Evolutionary conservation across 257 asterid species (phyloP), one percentile per base, ranked within the genome.

Genomic region (Solanum medicagineum): DNA sequence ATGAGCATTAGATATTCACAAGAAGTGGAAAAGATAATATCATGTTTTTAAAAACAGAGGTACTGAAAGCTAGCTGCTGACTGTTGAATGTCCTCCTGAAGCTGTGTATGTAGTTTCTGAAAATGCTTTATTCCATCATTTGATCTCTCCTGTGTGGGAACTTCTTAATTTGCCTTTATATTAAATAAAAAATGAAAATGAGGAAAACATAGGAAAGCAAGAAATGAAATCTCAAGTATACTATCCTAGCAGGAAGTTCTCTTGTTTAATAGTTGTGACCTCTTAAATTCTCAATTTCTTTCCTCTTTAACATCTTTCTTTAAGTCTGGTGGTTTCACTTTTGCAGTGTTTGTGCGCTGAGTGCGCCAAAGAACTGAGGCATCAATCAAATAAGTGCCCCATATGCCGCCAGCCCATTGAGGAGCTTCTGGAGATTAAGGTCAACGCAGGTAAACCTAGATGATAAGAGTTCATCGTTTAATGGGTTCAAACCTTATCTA

Each of bases 351-450:
- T 94, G 95, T 95, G 98, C 89, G 86, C 97, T 17, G 97, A 89
- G 49, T 95, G 98, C 49, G 98, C 98, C 60, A 93, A 95, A 84
- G 94, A 90, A 86, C 82, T 95, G 91, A 95, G 95, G 92, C 90
- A 92, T 86, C 98, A 93, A 85, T 91, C 98, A 69, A 90, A 95
- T 16, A 95, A 93, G 86, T 94, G 98, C 84, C 98, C 98, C 4
- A 94, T 95, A 74, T 95, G 98, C 83, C 93, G 98, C 84, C 98
- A 94, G 86, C 96, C 98, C 62, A 94, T 95, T 24, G 91, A 92
- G 88, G 95, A 94, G 90, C 98, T 95, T 88, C 87, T 95, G 47
- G 98, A 95, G 93, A 93, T 95, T 87, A 95, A 94, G 90, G 93
- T 93, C 40, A 95, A 90, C 45, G 90, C 91, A 93, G 97, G 97